A percentile compares a stretch with the other conserved stretches of the same genome.
phyloP scores from a whole-genome alignment of 2,329 filamentous ascomycete species.

The Geoglossum cookeanum region DNA sequence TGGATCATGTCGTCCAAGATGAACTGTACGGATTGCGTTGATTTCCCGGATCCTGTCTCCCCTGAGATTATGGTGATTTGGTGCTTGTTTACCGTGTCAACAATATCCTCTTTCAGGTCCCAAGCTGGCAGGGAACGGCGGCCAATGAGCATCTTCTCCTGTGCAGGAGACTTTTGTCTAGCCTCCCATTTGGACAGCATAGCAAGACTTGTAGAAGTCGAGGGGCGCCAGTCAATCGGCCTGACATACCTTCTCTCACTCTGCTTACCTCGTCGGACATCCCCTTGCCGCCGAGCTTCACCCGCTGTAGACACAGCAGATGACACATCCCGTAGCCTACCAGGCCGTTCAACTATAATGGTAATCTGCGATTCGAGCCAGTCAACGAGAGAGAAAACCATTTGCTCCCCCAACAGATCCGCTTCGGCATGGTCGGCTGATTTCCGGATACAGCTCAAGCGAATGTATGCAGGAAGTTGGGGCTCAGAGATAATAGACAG shows the following conservation, averaged over 20 bases:
- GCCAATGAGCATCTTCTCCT: conserved; percentile 56
- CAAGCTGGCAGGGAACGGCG: conserved; percentile 70
- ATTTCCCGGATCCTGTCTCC: conserved; percentile 93
- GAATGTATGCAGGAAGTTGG: conserved; percentile 74
- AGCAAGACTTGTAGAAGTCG: conserved; percentile 37
- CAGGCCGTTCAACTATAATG: conserved; percentile 66
- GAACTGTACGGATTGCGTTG: conserved; percentile 92
- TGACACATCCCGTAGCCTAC: conserved; percentile 66
- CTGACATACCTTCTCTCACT: conserved; percentile 14
- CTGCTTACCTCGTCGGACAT: conserved; percentile 10
- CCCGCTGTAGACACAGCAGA: conserved; percentile 51
- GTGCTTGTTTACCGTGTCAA: conserved; percentile 52
- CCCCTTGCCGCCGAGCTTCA: conserved; percentile 22
- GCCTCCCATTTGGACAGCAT: conserved; percentile 44
- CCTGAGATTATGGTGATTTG: conserved; percentile 94
- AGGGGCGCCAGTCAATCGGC: conserved; percentile 44
- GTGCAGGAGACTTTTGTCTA: conserved; percentile 43
- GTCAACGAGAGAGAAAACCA: conserved; percentile 78
- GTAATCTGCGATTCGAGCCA: conserved; percentile 80
- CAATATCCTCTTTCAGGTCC: conserved; percentile 58
- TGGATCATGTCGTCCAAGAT: conserved; percentile 78
- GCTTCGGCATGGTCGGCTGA: conserved; percentile 51
- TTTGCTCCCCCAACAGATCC: conserved; percentile 62
- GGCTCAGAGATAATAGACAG: conserved; percentile 46
- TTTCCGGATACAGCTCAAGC: conserved; percentile 68